phyloP scores from a whole-genome alignment of 352 stramenopile species.

The Pythium biforme region DNA sequence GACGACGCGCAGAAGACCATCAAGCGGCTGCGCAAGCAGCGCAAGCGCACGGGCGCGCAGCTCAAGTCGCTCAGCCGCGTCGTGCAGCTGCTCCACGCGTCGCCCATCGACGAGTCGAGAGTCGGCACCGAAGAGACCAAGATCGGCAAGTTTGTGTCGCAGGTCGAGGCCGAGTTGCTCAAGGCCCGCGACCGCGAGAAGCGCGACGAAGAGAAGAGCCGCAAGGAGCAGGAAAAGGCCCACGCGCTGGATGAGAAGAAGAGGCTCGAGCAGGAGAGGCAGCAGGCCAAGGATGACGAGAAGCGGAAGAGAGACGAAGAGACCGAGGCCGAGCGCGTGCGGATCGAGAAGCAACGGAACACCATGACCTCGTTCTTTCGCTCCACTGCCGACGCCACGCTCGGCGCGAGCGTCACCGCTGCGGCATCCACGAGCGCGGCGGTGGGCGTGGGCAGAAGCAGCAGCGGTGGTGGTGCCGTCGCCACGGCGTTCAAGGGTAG shows the following conservation, averaged over 20 bases:
- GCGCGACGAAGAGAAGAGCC: constrained; percentile 28
- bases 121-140: constrained; percentile 81
- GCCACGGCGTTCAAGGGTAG: neutral
- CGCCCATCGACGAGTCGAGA: constrained; percentile 72
- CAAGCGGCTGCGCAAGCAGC: constrained; percentile 78
- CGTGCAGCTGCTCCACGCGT: constrained; percentile 63
- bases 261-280: constrained; percentile 46
- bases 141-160: constrained; percentile 68
- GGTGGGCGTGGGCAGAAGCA: neutral
- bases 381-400: constrained; percentile 9
- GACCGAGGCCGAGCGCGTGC: constrained; percentile 40
- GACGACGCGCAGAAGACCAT: constrained; percentile 73
- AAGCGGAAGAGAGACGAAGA: constrained; percentile 60
- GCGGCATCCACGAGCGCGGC: neutral
- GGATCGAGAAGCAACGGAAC: constrained; percentile 61
- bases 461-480: neutral
- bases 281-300: constrained; percentile 62
- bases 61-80: constrained; percentile 69
- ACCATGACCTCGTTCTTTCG: constrained; percentile 64
- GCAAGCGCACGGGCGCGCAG: constrained; percentile 68
- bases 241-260: constrained; percentile 60
- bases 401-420: neutral
- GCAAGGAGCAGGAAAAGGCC: constrained; percentile 64
- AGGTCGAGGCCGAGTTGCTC: constrained; percentile 60
- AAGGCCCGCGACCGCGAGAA: constrained; percentile 48